These are phyloP conservation scores for Pseudopithomyces maydicus DNA, from an alignment of 2,329 filamentous ascomycete species.

Conservation along the genomic window DNA sequence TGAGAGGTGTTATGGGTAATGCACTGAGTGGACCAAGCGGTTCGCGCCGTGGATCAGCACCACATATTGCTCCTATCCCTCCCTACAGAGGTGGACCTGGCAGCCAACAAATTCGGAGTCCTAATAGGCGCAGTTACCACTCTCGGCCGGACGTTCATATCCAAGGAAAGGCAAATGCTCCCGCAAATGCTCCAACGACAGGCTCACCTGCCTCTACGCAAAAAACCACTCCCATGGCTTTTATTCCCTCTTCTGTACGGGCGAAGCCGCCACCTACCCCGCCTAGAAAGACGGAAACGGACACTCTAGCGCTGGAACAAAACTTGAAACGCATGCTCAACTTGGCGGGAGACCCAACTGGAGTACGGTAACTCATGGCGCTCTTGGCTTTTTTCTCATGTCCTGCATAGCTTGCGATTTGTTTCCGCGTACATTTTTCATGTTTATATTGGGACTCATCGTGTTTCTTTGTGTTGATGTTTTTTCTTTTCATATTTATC, in stretches of 20 bases:
- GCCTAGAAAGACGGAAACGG: conserved; percentile 18
- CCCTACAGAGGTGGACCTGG: conserved; percentile 30
- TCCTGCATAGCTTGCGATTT: conserved; percentile 31
- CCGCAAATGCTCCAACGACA: conserved; percentile 14
- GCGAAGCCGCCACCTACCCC: conserved; percentile 33
- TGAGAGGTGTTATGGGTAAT: conserved; percentile 23
- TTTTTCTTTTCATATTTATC: conserved; percentile 23
- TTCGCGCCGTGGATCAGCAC: conserved; percentile 31
- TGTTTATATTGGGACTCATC: conserved; percentile 27
- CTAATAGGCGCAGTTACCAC: conserved; percentile 27
- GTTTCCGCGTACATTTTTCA: conserved; percentile 18
- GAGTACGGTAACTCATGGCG: conserved; percentile 26
- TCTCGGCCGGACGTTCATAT: conserved; percentile 30
- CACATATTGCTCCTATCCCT: conserved; percentile 28
- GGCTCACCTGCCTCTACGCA: conserved; percentile 20
- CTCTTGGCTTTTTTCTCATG: conserved; percentile 17
- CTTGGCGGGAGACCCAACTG: conserved; percentile 28
- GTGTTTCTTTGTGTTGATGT: conserved; percentile 18
- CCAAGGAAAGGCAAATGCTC: conserved; percentile 16
- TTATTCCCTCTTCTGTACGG: conserved; percentile 43
- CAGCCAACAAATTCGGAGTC: conserved; percentile 27
- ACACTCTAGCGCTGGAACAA: conserved; percentile 38
- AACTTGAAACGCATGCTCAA: conserved; percentile 45
- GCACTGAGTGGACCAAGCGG: conserved; percentile 17
- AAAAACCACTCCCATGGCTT: conserved; percentile 38